A percentile compares a stretch with the other conserved stretches of the same genome.
These are phyloP conservation scores for Rasamsonia emersonii DNA, from an alignment of 2,329 filamentous ascomycete genomes.

Conservation along the genomic window DNA sequence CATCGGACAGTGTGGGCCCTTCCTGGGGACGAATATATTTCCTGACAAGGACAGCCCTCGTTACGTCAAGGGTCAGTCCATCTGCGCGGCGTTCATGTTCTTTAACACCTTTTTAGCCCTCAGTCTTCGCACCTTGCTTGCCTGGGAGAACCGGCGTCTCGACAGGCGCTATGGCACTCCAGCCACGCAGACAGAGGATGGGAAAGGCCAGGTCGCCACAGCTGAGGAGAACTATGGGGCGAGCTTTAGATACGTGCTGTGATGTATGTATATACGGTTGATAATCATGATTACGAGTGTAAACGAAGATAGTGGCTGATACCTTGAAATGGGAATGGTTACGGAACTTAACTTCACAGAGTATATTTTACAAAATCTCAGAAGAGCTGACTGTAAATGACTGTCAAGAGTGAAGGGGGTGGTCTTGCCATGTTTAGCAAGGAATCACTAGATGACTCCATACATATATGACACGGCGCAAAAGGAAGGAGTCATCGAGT, in stretches of 20 bases:
- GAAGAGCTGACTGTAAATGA: too few species aligned
- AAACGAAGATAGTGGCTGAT: too few species aligned
- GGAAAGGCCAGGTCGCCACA: constrained; percentile 10
- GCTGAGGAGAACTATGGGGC: constrained; percentile 34
- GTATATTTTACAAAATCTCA: too few species aligned
- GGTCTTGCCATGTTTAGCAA: too few species aligned
- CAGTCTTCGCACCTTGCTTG: constrained; percentile 45
- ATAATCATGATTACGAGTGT: too few species aligned
- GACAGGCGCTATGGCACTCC: constrained; percentile 39
- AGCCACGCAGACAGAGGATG: constrained; percentile 9
- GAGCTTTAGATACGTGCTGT: constrained; percentile 30
- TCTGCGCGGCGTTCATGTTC: constrained; percentile 55
- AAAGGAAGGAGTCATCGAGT: too few species aligned
- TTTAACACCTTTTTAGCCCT: constrained; percentile 50
- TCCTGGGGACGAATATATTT: constrained; percentile 57
- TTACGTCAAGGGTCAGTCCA: constrained; percentile 48
- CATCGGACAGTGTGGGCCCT: constrained; percentile 56
- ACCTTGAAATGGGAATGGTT: too few species aligned
- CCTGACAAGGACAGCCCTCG: constrained; percentile 41
- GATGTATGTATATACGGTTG: too few species aligned
- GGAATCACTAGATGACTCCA: too few species aligned
- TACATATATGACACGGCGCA: too few species aligned
- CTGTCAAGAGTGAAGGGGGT: too few species aligned
- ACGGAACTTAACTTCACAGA: too few species aligned
- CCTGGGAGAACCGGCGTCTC: constrained; percentile 53